phyloP scores from a whole-genome alignment of 805 yeast genomes.

The Ogataea pignaliae region DNA sequence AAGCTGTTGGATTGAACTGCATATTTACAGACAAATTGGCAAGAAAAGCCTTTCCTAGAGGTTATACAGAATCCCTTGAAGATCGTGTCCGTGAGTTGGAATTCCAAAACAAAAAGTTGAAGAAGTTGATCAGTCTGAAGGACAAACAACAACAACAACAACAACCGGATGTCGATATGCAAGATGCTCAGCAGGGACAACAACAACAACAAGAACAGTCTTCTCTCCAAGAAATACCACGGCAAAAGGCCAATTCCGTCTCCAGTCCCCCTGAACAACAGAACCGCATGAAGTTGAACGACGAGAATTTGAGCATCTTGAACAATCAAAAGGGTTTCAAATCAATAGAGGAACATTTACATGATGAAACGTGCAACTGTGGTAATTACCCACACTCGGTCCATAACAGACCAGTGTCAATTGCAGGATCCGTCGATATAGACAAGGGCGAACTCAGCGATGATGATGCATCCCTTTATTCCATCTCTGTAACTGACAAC shows the following conservation, averaged over 20 bases:
- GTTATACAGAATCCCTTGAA: slow-evolving; percentile 86
- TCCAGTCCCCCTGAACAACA: not conserved
- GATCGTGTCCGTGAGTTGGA: slow-evolving; percentile 85
- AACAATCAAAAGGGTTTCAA: slow-evolving; percentile 22
- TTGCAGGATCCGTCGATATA: slow-evolving; percentile 55
- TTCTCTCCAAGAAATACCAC: not conserved
- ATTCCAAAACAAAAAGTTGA: slow-evolving; percentile 67
- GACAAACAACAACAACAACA: slow-evolving; percentile 12
- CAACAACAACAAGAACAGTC: not conserved
- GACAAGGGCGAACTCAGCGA: slow-evolving; percentile 46
- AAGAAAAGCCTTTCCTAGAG: slow-evolving; percentile 84
- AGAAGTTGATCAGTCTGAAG: slow-evolving; percentile 57
- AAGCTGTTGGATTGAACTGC: slow-evolving; percentile 81
- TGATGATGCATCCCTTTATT: slow-evolving; percentile 34
- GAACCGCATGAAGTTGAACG: slow-evolving; percentile 15
- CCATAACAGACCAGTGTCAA: slow-evolving; percentile 61
- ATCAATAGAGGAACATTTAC: slow-evolving; percentile 32
- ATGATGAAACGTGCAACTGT: slow-evolving; percentile 56
- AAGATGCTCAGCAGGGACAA: not conserved
- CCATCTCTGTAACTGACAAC: slow-evolving; percentile 19
- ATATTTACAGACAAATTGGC: slow-evolving; percentile 83
- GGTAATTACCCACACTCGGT: slow-evolving; percentile 48
- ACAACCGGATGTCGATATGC: not conserved
- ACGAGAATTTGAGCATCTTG: slow-evolving; percentile 27
- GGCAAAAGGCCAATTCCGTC: not conserved